These are phyloP conservation scores for Fistulifera pelliculosa DNA, from an alignment of 108 stramenopile species.

Conservation along the genomic window DNA sequence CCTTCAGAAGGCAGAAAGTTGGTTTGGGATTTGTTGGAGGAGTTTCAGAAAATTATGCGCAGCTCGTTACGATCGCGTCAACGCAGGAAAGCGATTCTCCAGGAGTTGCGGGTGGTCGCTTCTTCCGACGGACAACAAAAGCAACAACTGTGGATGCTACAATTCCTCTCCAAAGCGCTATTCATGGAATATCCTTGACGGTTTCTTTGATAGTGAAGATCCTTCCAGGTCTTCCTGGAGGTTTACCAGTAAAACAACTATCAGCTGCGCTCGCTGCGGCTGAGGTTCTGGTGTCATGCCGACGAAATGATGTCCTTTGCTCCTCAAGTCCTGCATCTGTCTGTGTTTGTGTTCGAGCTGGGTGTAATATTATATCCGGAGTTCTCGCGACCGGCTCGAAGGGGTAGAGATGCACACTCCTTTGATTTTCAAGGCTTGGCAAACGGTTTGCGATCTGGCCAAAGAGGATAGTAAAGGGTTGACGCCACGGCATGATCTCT, in stretches of 20 bases:
- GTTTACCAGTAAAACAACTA: slow-evolving; percentile 48
- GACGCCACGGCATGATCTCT: slow-evolving; percentile 52
- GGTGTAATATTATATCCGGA: slow-evolving; percentile 61
- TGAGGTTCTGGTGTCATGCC: slow-evolving; percentile 49
- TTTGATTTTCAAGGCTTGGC: slow-evolving; percentile 54
- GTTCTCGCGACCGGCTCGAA: slow-evolving; percentile 60
- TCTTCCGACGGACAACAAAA: slow-evolving; percentile 12
- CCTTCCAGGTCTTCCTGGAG: slow-evolving; percentile 59
- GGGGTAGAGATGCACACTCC: slow-evolving; percentile 44
- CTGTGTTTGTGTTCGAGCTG: slow-evolving; percentile 69
- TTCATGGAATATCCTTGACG: slow-evolving; percentile 68
- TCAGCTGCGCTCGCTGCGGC: slow-evolving; percentile 41
- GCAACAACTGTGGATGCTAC: slow-evolving; percentile 14
- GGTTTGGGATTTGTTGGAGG: slow-evolving; percentile 18
- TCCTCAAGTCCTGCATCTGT: slow-evolving; percentile 47
- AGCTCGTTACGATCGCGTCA: slow-evolving; percentile 27
- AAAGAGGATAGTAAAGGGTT: slow-evolving; percentile 35
- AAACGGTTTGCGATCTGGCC: slow-evolving; percentile 32
- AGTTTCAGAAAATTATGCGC: slow-evolving; percentile 43
- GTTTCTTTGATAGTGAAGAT: slow-evolving; percentile 57
- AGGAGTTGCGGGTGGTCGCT: slow-evolving; percentile 12
- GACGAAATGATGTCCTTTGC: slow-evolving; percentile 41
- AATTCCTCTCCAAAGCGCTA: slow-evolving; percentile 42
- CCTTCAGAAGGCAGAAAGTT: slow-evolving; percentile 49
- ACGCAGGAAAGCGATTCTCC: not conserved